These are phyloP conservation scores for Ammopiptanthus mongolicus DNA, from an alignment of 306 rosid genomes.

Conservation along the genomic window DNA sequence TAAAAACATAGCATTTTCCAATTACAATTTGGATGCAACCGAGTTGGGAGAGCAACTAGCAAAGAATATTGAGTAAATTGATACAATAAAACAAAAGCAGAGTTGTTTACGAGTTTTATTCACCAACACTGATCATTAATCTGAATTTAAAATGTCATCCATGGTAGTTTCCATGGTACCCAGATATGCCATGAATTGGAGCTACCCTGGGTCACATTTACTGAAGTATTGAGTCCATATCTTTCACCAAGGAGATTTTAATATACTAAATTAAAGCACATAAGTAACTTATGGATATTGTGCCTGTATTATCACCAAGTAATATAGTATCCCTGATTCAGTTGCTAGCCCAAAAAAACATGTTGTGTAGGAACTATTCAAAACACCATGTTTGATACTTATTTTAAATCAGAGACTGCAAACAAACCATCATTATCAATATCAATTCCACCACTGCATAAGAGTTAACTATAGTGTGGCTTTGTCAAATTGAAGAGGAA, in stretches of 20 bases:
- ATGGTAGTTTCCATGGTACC: neutral
- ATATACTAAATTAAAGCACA: neutral
- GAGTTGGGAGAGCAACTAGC: neutral
- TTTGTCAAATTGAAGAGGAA: neutral
- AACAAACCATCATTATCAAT: neutral
- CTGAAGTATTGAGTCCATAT: neutral
- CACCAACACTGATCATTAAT: neutral
- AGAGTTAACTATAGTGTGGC: neutral
- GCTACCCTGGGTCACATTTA: neutral
- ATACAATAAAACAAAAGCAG: neutral
- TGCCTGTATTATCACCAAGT: too few relatives aligned
- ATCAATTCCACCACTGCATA: neutral
- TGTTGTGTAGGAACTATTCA: neutral
- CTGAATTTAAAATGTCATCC: neutral
- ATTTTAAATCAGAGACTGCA: neutral
- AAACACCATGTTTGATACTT: neutral
- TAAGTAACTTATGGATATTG: neutral
- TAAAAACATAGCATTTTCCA: neutral
- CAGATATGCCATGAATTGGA: neutral
- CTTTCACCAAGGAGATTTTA: neutral
- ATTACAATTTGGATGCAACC: neutral
- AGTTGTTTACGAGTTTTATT: neutral
- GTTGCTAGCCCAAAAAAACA: neutral
- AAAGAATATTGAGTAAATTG: neutral
- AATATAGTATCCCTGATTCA: neutral